Base-by-base conservation (phyloP, 257 asterid species). In the Striga asiatica region DNA sequence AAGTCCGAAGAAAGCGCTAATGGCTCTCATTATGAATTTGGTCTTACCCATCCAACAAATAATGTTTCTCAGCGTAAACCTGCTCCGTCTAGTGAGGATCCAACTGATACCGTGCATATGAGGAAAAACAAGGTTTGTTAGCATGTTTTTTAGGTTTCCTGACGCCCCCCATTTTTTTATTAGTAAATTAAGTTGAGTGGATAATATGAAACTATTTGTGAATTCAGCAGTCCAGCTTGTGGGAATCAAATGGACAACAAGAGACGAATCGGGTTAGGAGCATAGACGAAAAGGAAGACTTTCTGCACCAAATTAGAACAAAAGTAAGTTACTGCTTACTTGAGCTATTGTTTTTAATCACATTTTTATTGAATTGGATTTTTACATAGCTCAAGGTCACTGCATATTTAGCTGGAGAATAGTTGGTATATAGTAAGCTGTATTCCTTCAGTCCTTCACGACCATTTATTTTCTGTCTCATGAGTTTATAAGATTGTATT, bases 241-340 rank as follows among this genome's bases (percentile, higher is more conserved):
- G 50, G 45, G 78, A 70, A 73, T 54, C 65, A 59, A 73, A 57
- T 61, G 66, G 58, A 68, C 75, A 50, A 29, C 69, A 61, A 53
- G 74, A 66, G 38, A 74, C 66, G 34, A 49, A 57, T 63, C 78
- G 18, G 67, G 71, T 58, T 53, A 73, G 74, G 75, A 76, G 63
- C 61, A 25, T 56, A 22, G 84, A 80, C 50, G 89, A 74, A 68
- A 84, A 80, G 65, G 82, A 74, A 14, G 97, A 88, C 67, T 92
- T 92, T 58, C 82, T 92, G 67, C 93, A 82, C 56, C 99, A 92
- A 81, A 92, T 92, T 65, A 79, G 97, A 78, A 64, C 83, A 50
- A 92, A 83, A 73, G 99, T 92, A 58, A 84, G 89, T 67, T 59
- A 35, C 60, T 47, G 28, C 38, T 59, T 35, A 32, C 22, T 60